Evolutionary conservation across 495 filamentous ascomycete species (phyloP).

Genomic region (Sporormia fimetaria): DNA sequence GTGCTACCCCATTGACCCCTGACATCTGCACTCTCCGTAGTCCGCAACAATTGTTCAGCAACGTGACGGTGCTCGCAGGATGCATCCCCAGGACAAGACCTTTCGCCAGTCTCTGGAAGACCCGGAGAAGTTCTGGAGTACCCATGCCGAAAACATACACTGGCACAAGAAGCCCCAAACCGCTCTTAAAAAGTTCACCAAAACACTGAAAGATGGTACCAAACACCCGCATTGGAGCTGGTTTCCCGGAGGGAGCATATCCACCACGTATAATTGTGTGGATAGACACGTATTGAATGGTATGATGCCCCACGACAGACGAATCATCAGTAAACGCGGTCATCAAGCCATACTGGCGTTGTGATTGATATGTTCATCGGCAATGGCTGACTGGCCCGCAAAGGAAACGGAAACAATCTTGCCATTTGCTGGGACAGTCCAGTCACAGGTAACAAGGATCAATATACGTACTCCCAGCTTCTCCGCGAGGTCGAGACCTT

Average conservation of each 20-base stretch:
- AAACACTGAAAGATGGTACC: slow-evolving; percentile 39
- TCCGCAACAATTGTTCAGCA: no score
- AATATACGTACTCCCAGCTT: slow-evolving; percentile 60
- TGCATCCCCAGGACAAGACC: slow-evolving; percentile 31
- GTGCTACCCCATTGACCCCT: no score
- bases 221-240: slow-evolving; percentile 61
- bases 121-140: slow-evolving; percentile 66
- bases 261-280: slow-evolving; percentile 80
- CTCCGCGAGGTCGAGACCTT: slow-evolving; percentile 74
- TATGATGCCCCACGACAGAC: neutral
- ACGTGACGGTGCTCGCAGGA: no score
- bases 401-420: slow-evolving; percentile 54
- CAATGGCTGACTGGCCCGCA: slow-evolving; percentile 32
- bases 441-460: slow-evolving; percentile 62
- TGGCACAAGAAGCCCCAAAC: slow-evolving; percentile 65
- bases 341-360: no score
- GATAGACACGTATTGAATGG: slow-evolving; percentile 60
- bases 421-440: slow-evolving; percentile 86
- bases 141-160: slow-evolving; percentile 59
- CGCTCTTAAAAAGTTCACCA: slow-evolving; percentile 36
- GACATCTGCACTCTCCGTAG: no score
- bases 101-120: slow-evolving; percentile 40
- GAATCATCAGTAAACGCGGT: neutral
- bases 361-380: no score
- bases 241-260: slow-evolving; percentile 85